Conservation (phyloP, 495 filamentous ascomycete species). For the Penicillium pancosmium region DNA sequence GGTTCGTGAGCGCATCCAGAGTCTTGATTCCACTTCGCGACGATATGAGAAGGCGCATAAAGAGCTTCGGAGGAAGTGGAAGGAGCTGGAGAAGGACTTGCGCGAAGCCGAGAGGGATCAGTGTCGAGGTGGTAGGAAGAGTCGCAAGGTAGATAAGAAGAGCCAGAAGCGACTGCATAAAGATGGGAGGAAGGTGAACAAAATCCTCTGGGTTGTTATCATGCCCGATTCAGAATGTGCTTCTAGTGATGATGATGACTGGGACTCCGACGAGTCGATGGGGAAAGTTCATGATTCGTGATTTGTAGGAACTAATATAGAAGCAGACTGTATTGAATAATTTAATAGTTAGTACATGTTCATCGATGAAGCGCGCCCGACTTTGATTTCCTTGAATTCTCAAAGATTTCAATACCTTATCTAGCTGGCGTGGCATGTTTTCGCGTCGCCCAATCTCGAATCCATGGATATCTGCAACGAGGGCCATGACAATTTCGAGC, state of each 20-base stretch:
- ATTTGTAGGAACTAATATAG: background rate
- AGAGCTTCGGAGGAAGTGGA: conserved; percentile 7
- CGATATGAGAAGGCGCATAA: background rate
- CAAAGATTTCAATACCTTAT: background rate
- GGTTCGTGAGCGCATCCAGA: background rate
- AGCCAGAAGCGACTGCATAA: conserved; percentile 4
- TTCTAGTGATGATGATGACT: conserved; percentile 13
- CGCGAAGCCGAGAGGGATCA: conserved; percentile 15
- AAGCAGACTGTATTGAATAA: background rate
- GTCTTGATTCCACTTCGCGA: conserved; percentile 1
- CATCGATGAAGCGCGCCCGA: background rate
- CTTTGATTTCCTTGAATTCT: background rate
- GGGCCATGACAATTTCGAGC: conserved; percentile 18
- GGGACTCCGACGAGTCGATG: conserved; percentile 11
- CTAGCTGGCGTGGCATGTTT: conserved; percentile 13
- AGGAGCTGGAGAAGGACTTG: conserved; percentile 14
- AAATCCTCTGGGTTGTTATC: conserved; percentile 23
- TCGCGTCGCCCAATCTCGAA: conserved; percentile 23
- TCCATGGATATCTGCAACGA: conserved; percentile 21
- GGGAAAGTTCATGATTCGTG: background rate
- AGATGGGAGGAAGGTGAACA: conserved; percentile 18
- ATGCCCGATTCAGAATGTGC: background rate
- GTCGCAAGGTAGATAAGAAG: conserved; percentile 10
- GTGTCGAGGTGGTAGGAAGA: background rate
- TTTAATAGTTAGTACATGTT: background rate